Base-by-base conservation (phyloP, 768 basidiomycete species). In the Russula brevipes region DNA sequence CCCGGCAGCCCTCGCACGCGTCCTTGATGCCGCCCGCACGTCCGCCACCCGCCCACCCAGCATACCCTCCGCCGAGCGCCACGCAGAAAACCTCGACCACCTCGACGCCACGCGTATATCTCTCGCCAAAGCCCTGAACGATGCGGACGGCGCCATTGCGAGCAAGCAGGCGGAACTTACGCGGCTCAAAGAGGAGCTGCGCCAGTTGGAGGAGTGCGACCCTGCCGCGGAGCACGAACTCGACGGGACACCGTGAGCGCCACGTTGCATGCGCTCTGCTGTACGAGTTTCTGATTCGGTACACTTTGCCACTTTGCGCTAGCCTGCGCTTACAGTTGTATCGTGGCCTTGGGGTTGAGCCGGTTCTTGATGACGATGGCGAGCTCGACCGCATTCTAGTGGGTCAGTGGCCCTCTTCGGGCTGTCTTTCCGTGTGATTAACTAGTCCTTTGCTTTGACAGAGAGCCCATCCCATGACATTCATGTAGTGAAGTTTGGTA, bases 211-310 rank as follows among this genome's bases (percentile, higher is more conserved):
- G 70, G 79, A 79, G 46, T 85, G 82, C 56, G 89, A 92, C 72
- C 86, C 88, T 24, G 86, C 88, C 7, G 73, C 79, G 19, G 88
- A 90, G 64, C 89, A 90, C 66, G 84, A 89, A 56, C 73, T 91
- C 42, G 86, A 88, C 69, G 83, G 86, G 19, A 83, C 82, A 49
- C 74, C 80, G 90, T 91, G 74, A 71, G 88, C 69, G 9, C 3
- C 54, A 41, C 1, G 12, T 35, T 42, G 11, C 17, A 8, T 11
- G 46, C 24, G 17, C 38, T 24, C 24, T 16, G 5, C 39, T 16
- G 17, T 12, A 24, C 3, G 16, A 38, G 8, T 51, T 57, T 6
- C 24, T 24, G 24, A 24, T 24, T 24, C 24, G 24, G 24, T 24
- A 24, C 24, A 24, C 24, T 24, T 30, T 17, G 12, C n/a, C n/a